A percentile compares a stretch with the other conserved stretches of the same genome.
Evolutionary conservation across 1,139 yeast species (phyloP).

Genomic region (Geotrichum histeridarum): DNA sequence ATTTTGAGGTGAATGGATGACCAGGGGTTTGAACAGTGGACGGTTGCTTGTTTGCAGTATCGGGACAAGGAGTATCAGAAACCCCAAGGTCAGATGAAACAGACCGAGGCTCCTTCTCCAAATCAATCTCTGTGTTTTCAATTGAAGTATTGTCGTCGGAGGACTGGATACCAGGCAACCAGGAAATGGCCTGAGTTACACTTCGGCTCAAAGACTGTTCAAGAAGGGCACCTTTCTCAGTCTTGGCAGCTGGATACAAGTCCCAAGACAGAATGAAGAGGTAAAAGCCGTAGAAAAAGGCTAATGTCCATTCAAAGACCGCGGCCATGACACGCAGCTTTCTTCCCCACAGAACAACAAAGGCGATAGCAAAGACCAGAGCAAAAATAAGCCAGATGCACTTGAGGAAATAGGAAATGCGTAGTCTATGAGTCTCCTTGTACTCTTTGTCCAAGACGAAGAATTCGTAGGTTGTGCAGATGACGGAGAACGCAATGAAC

Average conservation of each 20-base stretch:
- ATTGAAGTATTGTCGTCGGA: no score
- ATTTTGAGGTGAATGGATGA: no score
- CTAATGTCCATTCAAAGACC: slow-evolving; percentile 74
- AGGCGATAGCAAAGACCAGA: slow-evolving; percentile 61
- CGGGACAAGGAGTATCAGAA: no score
- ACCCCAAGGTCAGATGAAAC: no score
- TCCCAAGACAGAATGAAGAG: slow-evolving; percentile 65
- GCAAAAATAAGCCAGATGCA: slow-evolving; percentile 65
- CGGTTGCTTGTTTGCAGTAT: no score
- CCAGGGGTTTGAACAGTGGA: no score
- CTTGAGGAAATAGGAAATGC: slow-evolving; percentile 47
- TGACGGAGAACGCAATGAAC: slow-evolving; percentile 60
- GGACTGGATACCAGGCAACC: slow-evolving; percentile 24
- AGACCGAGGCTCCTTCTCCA: no score
- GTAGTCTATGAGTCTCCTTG: slow-evolving; percentile 38
- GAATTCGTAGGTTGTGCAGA: slow-evolving; percentile 57
- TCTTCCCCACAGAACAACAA: slow-evolving; percentile 47
- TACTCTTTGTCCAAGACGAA: slow-evolving; percentile 57
- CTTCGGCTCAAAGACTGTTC: slow-evolving; percentile 11
- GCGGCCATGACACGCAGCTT: slow-evolving; percentile 49
- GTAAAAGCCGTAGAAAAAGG: slow-evolving; percentile 76
- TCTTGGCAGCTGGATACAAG: slow-evolving; percentile 56
- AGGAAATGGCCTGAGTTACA: slow-evolving; percentile 20
- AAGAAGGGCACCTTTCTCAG: slow-evolving; percentile 23
- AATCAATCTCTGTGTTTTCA: no score